Evolutionary conservation across 78 protist genomes (phyloP).

Genomic region (Emiliania huxleyi): DNA sequence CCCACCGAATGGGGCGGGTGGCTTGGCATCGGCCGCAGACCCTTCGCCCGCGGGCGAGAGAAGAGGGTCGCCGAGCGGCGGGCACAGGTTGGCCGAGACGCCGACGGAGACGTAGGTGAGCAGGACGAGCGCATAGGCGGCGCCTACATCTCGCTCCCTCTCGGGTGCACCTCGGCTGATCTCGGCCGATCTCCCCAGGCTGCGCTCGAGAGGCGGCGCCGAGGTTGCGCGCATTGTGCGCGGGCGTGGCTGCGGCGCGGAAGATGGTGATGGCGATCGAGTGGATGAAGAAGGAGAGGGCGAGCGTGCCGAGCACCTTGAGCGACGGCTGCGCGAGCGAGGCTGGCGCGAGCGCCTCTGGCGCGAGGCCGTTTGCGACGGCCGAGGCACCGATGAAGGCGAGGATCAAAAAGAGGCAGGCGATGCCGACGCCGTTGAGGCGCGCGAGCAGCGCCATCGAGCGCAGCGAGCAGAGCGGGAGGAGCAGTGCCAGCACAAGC

Average conservation of each 20-base stretch:
- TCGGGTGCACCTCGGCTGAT: too few species aligned
- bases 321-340: too few species aligned
- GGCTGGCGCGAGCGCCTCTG: background rate
- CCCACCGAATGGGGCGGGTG: too few species aligned
- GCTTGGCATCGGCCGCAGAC: too few species aligned
- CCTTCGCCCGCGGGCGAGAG: too few species aligned
- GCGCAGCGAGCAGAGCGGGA: background rate
- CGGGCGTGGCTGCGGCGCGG: background rate
- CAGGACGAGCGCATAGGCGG: background rate
- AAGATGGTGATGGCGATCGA: background rate
- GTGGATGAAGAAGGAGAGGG: background rate
- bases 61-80: background rate
- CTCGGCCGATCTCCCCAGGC: too few species aligned
- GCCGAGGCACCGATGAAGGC: background rate
- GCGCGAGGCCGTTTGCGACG: background rate
- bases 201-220: too few species aligned
- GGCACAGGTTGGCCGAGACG: background rate
- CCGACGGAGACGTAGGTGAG: background rate
- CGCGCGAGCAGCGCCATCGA: background rate
- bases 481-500: background rate
- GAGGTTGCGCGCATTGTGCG: background rate
- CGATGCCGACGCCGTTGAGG: background rate
- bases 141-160: too few species aligned
- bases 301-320: background rate
- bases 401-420: background rate